Evolutionary conservation across 2,329 filamentous ascomycete species (phyloP), one percentile per base, ranked within the genome.

Genomic region (Amphichorda felina): DNA sequence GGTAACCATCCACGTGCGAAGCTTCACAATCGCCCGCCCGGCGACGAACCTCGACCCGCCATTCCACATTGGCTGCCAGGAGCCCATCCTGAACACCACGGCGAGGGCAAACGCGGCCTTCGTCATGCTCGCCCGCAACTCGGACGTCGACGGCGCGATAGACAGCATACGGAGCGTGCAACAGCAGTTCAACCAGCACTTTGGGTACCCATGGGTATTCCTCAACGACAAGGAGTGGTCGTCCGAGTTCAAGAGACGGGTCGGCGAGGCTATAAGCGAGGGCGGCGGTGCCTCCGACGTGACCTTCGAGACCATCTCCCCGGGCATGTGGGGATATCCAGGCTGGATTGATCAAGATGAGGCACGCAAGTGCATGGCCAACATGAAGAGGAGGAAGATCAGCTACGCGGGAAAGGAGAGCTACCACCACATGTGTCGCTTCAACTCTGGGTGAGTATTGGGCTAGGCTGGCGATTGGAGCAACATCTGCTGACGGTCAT

Each of bases 41-140:
- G 39, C 45, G n/a, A 39, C 41, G 35, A 51, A 58, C 35, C 56
- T 60, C 44, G 60, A 63, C 43, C 42, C 49, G 16, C 57, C 59
- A 41, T 63, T 63, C 44, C 50, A 53, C 41, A 56, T 49, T 2
- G 47, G 50, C 10, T 63, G 60, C 42, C 59, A 57, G 36, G 56
- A 61, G 40, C 60, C 60, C 7, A 51, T 54, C 33, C 43, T 54
- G 27, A 38, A 40, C 28, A 48, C 44, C 11, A 28, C 38, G 7
- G 48, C 47, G 37, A 59, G 63, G 42, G 61, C 63, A 45, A 63
- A 62, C 39, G 63, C 61, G 35, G 56, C 56, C 25, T 42, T 67
- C 21, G 58, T 67, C 29, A 66, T 66, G 61, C 50, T 67, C 37
- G 61, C 60, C 35, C 61, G 62, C 26, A 67, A 67, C 43, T 45